Percentiles rank a stretch among this genome's conserved stretches.
Conservation (phyloP, 2,329 filamentous ascomycete genomes). For the Zarea fungicola region DNA sequence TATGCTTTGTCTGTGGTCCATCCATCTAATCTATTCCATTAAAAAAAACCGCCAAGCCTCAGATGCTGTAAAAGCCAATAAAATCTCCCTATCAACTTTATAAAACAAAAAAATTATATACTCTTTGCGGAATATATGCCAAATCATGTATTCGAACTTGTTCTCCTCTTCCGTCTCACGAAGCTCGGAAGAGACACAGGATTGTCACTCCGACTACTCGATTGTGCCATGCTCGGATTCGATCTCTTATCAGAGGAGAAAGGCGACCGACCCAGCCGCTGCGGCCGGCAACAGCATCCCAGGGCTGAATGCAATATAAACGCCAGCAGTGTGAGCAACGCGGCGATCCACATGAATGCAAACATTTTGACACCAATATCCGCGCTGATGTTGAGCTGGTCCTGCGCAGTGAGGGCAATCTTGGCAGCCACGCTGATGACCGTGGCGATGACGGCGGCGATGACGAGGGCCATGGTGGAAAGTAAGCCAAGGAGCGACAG, state of each 20-base stretch:
- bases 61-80: too few species aligned
- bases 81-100: too few species aligned
- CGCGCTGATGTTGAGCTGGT: constrained; percentile 70
- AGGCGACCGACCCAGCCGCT: constrained; percentile 10
- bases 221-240: constrained; percentile 1
- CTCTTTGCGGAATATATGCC: too few species aligned
- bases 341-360: constrained; percentile 83
- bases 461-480: constrained; percentile 60
- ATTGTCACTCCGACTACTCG: background rate
- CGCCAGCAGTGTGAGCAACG: constrained; percentile 59
- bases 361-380: constrained; percentile 70
- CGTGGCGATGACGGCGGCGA: constrained; percentile 70
- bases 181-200: constrained; percentile 1
- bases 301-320: constrained; percentile 70
- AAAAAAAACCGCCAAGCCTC: too few species aligned
- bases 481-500: constrained; percentile 64
- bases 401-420: constrained; percentile 65
- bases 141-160: background rate
- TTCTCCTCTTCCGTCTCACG: background rate
- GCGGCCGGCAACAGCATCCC: constrained; percentile 64
- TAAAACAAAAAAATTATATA: too few species aligned
- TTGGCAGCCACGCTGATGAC: constrained; percentile 80
- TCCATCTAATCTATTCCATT: too few species aligned
- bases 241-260: constrained; percentile 8
- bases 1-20: too few species aligned